Evolutionary conservation across 2,329 filamentous ascomycete species (phyloP).

Genomic region (Leptodontidium sp.): DNA sequence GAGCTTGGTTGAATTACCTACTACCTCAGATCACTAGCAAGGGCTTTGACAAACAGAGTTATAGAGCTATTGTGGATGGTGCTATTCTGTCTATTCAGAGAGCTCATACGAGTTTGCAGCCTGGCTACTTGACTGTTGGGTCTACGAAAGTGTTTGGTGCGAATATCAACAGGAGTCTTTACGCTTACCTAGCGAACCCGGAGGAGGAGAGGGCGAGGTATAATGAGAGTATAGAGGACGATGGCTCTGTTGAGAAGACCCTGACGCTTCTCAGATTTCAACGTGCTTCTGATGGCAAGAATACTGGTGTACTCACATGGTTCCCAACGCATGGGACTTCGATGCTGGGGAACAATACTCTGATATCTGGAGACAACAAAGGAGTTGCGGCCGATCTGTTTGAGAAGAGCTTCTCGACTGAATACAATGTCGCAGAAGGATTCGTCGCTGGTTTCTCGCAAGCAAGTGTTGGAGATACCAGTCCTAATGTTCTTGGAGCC

Average conservation of each 20-base stretch:
- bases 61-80: conserved; percentile 87
- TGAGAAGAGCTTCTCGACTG: conserved; percentile 71
- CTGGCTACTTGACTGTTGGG: conserved; percentile 75
- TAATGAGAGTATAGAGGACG: conserved; percentile 57
- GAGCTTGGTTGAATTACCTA: conserved; percentile 93
- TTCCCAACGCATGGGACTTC: conserved; percentile 93
- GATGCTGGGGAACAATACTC: conserved; percentile 88
- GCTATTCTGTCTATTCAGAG: conserved; percentile 81
- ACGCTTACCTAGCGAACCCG: conserved; percentile 88
- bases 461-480: conserved; percentile 89
- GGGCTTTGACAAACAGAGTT: conserved; percentile 87
- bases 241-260: conserved; percentile 72
- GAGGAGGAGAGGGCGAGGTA: conserved; percentile 77
- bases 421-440: conserved; percentile 63
- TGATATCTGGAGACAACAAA: conserved; percentile 95
- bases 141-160: conserved; percentile 75
- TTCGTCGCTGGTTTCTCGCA: conserved; percentile 95
- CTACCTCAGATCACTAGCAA: conserved; percentile 89
- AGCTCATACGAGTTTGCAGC: conserved; percentile 74
- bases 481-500: conserved; percentile 85
- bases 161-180: conserved; percentile 90
- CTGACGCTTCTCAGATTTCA: conserved; percentile 80
- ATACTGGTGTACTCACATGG: conserved; percentile 86
- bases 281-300: conserved; percentile 76
- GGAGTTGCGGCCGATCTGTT: conserved; percentile 88